Evolutionary conservation across 108 stramenopile genomes (phyloP).

Genomic region (Skeletonema tropicum): DNA sequence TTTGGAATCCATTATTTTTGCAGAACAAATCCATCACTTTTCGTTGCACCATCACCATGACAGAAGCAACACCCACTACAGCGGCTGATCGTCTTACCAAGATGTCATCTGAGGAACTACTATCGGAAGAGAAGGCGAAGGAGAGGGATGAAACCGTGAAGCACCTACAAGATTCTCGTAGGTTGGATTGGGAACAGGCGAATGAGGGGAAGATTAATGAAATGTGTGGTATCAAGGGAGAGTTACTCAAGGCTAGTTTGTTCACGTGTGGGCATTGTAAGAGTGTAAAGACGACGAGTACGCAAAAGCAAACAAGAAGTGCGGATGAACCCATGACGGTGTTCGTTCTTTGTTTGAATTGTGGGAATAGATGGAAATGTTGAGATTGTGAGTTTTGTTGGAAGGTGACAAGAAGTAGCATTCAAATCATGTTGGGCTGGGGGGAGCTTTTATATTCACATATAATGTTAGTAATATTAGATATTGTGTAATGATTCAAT

Average conservation of each 20-base stretch:
- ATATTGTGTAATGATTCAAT: not conserved
- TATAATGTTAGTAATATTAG: constrained; percentile 10
- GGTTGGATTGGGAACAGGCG: constrained; percentile 88
- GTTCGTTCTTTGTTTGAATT: constrained; percentile 93
- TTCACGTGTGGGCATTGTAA: constrained; percentile 98
- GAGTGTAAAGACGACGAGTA: constrained; percentile 93
- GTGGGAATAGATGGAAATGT: constrained; percentile 93
- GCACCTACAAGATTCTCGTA: constrained; percentile 71
- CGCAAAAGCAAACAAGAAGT: constrained; percentile 97
- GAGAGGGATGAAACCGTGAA: constrained; percentile 59
- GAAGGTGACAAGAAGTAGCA: no score
- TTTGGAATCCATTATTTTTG: no score
- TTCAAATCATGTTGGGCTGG: not conserved
- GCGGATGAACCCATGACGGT: constrained; percentile 99
- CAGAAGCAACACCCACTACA: no score
- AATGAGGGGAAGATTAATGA: constrained; percentile 93
- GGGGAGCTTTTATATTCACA: constrained; percentile 2
- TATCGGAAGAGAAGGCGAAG: constrained; percentile 69
- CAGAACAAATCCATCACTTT: no score
- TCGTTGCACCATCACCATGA: no score
- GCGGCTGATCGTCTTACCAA: constrained; percentile 58
- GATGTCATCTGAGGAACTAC: constrained; percentile 69
- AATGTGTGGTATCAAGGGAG: constrained; percentile 90
- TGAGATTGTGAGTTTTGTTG: constrained; percentile 24
- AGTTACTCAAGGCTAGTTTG: constrained; percentile 81